Conservation (phyloP, 768 basidiomycete genomes). For the Suillus ampliporus region DNA sequence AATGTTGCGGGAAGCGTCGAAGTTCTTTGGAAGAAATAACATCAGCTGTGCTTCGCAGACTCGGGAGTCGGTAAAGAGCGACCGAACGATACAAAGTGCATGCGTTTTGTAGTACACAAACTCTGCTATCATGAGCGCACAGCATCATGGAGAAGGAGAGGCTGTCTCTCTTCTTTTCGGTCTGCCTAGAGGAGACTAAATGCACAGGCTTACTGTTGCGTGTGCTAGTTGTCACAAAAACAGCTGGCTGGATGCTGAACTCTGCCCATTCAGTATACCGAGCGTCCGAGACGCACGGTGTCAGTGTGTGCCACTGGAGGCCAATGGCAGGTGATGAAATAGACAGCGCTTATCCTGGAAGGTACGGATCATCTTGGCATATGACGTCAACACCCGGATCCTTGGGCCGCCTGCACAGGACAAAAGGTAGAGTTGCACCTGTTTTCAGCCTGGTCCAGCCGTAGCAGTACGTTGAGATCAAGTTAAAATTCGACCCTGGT, state of each 20-base stretch:
- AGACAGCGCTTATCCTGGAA: background rate
- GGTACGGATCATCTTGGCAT: background rate
- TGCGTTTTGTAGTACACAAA: background rate
- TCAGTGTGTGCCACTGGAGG: background rate
- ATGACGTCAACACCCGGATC: no score
- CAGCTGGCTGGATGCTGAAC: background rate
- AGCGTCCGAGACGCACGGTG: no score
- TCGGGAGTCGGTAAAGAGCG: background rate
- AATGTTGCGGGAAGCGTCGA: background rate
- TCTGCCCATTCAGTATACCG: background rate
- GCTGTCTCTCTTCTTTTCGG: background rate
- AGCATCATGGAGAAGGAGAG: no score
- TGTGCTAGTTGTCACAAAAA: background rate
- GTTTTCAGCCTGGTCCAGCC: no score
- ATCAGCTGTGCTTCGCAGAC: background rate
- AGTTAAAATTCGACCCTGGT: background rate
- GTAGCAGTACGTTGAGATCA: background rate
- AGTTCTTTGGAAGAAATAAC: background rate
- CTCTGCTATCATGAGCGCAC: background rate
- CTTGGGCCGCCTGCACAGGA: background rate
- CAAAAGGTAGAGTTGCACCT: background rate
- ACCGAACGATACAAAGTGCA: background rate
- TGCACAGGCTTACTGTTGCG: background rate
- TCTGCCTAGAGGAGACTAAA: background rate
- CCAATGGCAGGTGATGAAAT: background rate